These are phyloP conservation scores for Decorospora gaudefroyi DNA, from an alignment of 2,329 filamentous ascomycete genomes.

Conservation along the genomic window DNA sequence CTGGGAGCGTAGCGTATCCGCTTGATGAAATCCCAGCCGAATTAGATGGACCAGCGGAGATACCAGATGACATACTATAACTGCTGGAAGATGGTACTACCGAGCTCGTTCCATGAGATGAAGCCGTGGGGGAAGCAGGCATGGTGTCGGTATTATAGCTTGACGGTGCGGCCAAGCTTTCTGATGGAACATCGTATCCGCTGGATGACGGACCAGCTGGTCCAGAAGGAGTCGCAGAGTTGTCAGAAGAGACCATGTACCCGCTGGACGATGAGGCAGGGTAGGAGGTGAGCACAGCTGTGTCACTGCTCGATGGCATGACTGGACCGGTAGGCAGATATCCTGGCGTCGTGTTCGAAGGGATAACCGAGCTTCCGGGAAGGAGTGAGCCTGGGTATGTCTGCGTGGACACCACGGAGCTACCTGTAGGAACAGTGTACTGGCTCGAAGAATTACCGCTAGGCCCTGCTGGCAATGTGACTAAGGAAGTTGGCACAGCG, in stretches of 20 bases:
- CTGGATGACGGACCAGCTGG: constrained; percentile 1
- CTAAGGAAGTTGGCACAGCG: constrained; percentile 1
- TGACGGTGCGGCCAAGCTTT: background rate
- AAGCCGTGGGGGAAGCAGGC: background rate
- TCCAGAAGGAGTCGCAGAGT: background rate
- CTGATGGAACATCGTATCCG: constrained; percentile 1
- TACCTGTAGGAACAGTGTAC: background rate
- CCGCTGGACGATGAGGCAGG: constrained; percentile 3
- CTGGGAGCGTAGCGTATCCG: background rate
- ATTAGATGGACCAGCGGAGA: background rate
- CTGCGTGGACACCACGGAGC: too few relatives aligned
- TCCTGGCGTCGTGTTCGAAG: background rate
- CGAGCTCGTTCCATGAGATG: background rate
- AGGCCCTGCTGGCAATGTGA: background rate
- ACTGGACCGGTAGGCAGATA: constrained; percentile 1
- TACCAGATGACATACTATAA: background rate
- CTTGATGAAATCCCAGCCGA: background rate
- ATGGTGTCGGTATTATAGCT: background rate
- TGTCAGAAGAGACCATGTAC: background rate
- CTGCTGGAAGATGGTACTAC: background rate
- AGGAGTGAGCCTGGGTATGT: too few relatives aligned
- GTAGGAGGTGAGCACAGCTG: background rate
- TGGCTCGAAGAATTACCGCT: too few relatives aligned
- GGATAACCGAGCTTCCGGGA: background rate
- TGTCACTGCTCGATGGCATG: background rate